A percentile compares a stretch with the other conserved stretches of the same genome.
Evolutionary conservation across 2,329 filamentous ascomycete genomes (phyloP).

Genomic region (Stagonosporopsis vannaccii): DNA sequence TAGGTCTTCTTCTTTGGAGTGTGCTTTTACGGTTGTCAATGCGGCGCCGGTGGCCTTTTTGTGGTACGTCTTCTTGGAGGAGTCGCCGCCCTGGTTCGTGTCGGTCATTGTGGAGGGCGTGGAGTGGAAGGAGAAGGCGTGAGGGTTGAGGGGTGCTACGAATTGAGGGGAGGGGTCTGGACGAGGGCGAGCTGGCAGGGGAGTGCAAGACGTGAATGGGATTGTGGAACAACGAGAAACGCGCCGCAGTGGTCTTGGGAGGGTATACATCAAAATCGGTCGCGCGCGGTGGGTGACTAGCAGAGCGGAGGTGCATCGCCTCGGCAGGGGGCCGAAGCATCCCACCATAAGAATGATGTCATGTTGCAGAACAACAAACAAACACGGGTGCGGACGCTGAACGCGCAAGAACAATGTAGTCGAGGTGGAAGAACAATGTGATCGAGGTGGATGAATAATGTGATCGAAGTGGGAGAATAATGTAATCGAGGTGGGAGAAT

Average conservation of each 20-base stretch:
- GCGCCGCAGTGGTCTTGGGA: neutral
- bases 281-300: constrained; percentile 8
- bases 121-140: neutral
- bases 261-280: constrained; percentile 16
- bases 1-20: constrained; percentile 72
- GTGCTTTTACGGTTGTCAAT: constrained; percentile 71
- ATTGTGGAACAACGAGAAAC: neutral
- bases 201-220: neutral
- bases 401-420: neutral
- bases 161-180: neutral
- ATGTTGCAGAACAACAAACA: constrained; percentile 10
- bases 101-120: constrained; percentile 53
- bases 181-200: neutral
- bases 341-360: constrained; percentile 18
- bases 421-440: too few species aligned
- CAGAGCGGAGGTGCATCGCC: constrained; percentile 4
- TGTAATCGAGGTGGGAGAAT: too few species aligned
- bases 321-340: constrained; percentile 16
- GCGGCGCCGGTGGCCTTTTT: constrained; percentile 77
- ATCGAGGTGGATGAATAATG: too few species aligned
- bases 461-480: too few species aligned
- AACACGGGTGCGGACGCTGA: neutral
- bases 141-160: neutral
- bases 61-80: constrained; percentile 69
- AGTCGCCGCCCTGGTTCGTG: constrained; percentile 57